These are phyloP conservation scores for Fibroporia radiculosa DNA, from an alignment of 768 basidiomycete genomes.

Conservation along the genomic window DNA sequence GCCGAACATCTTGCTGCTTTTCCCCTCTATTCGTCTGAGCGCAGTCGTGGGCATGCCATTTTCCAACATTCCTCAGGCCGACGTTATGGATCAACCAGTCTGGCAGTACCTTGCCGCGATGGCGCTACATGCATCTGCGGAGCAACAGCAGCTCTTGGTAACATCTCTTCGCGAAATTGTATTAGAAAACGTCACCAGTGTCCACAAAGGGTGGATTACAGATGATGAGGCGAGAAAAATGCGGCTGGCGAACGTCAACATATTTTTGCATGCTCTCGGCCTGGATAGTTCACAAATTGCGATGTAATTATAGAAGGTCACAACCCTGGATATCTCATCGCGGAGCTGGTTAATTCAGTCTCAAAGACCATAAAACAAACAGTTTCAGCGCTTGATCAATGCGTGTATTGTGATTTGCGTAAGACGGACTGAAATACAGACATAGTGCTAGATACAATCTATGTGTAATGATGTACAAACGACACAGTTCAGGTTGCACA, in stretches of 20 bases:
- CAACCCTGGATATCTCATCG: neutral
- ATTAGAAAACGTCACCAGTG: constrained; percentile 78
- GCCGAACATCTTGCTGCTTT: constrained; percentile 70
- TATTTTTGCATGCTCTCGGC: constrained; percentile 78
- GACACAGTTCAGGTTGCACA: too few species aligned
- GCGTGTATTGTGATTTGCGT: too few species aligned
- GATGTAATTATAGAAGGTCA: constrained; percentile 19
- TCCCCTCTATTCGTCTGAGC: constrained; percentile 80
- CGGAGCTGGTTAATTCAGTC: too few species aligned
- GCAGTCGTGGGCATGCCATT: constrained; percentile 28
- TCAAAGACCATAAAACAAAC: too few species aligned
- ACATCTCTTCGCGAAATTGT: constrained; percentile 86
- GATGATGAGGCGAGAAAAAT: constrained; percentile 67
- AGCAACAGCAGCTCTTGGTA: constrained; percentile 88
- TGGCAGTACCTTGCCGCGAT: constrained; percentile 92
- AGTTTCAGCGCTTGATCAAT: too few species aligned
- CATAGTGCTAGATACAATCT: too few species aligned
- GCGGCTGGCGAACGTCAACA: constrained; percentile 88
- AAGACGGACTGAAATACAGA: too few species aligned
- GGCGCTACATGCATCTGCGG: constrained; percentile 73
- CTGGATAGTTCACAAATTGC: constrained; percentile 67
- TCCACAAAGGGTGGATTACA: constrained; percentile 64
- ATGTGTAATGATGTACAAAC: too few species aligned
- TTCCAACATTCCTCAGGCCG: constrained; percentile 36
- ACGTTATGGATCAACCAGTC: constrained; percentile 80